Conservation (phyloP, 345 rosid species). For the Citrus sp. region DNA sequence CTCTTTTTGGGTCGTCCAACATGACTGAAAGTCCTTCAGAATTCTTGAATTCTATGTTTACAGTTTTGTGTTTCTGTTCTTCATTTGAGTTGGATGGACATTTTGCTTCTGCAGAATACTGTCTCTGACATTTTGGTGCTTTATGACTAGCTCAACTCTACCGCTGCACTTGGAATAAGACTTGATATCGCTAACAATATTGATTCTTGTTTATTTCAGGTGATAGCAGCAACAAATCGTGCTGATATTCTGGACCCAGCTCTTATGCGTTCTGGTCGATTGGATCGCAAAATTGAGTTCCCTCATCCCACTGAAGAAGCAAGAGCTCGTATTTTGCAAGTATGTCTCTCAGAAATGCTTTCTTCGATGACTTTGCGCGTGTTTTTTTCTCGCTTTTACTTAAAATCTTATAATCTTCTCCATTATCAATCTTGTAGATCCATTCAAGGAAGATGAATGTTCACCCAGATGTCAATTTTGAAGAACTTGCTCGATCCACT, state of each 20-base stretch:
- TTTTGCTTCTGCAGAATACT: neutral
- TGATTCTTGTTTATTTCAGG: conserved; percentile 38
- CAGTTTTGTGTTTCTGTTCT: neutral
- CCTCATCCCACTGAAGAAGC: conserved; percentile 99
- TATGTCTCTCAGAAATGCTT: conserved; percentile 7
- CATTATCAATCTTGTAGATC: conserved; percentile 43
- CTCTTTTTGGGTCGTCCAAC: neutral
- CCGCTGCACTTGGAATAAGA: neutral
- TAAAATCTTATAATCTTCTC: neutral
- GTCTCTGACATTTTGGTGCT: neutral
- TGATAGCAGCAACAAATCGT: conserved; percentile 97
- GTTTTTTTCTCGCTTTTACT: neutral
- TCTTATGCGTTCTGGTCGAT: conserved; percentile 96
- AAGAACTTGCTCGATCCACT: conserved; percentile 97
- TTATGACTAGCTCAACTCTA: neutral
- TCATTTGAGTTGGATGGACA: neutral
- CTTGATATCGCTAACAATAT: neutral
- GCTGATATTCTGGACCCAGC: conserved; percentile 99
- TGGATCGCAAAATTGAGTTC: conserved; percentile 99
- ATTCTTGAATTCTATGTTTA: neutral
- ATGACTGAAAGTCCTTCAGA: neutral
- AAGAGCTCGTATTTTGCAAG: conserved; percentile 95
- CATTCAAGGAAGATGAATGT: conserved; percentile 99
- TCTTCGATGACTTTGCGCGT: neutral
- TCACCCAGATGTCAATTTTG: conserved; percentile 93